Base-by-base conservation (phyloP, 164 flowering plant genomes). In the Umbellularia californica region DNA sequence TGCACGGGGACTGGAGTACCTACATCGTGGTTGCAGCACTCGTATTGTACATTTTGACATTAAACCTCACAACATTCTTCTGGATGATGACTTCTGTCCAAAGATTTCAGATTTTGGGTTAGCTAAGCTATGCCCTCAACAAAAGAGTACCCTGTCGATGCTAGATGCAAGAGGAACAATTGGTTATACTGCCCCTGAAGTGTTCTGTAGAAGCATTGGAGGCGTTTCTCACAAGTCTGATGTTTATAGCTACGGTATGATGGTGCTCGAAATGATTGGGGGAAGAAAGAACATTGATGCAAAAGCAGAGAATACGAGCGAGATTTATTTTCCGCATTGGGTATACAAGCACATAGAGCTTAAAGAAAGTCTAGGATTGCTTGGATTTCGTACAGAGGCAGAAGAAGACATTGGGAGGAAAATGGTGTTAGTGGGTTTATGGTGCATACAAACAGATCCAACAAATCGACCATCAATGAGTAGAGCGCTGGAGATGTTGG, bases 21-120 rank as follows among this genome's bases (percentile, higher is more conserved):
- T 65, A 20, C 75, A 73, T n/a, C 70, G 68, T 35, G 75, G 75
- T 47, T 73, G 75, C 23, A 24, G 27, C 14, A 64, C 52, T 11
- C 68, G 75, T 51, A 73, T 73, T 50, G 7, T 73, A 19, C 75
- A 73, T 50, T 51, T 73, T 19, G 75, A 73, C 47, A 73, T 73
- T 3, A 73, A 73, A 22, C 75, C 75, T 11, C 70, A 72, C 23
- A 72, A 72, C 51, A 72, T 72, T 22, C 52, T 72, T 19, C 35
- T 72, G 1, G 69, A 63, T 25, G n/a, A 73, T 17, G 70, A 73
- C 20, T 73, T 73, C 15, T 63, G 58, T 6, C 70, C 74, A 5
- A 65, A 73, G 35, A 73, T 73, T 47, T 73, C 75, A n/a, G 70
- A 73, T 50, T 73, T 73, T 73, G 75, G 75, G 0, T 68, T 63